Evolutionary conservation across 805 yeast genomes (phyloP), one percentile per base, ranked within the genome.

Genomic region (Saccharomyces paradoxus): DNA sequence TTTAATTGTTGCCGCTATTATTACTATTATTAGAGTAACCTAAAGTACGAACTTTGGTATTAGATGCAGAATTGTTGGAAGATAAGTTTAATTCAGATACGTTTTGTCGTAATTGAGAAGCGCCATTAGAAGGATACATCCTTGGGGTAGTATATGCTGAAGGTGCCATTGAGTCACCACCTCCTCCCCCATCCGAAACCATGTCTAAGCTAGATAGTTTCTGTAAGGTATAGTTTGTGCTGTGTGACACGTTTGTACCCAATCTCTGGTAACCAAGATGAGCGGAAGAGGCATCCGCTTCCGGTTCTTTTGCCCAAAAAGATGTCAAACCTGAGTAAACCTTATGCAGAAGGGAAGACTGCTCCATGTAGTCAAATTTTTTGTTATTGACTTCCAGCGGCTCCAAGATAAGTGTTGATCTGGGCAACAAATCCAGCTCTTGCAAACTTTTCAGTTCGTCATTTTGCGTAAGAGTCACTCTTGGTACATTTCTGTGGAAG

Each of bases 361-460:
- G 44, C 4, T 37, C 44, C 51, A 22, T 67, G 63, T 50, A 74
- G 69, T 56, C 64, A 51, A n/a, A 66, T 21, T 50, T 48, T 10
- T 54, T 55, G 10, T 50, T 47, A 32, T 61, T 65, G 30, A 66
- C 64, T 29, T 64, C 63, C 30, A 76, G 72, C 0, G 94, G 91
- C 63, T 87, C 86, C 59, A 90, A 72, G 27, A 88, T 83, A 49
- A 90, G 68, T 0, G 86, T 88, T 8, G 95, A 84, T 55, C 95
- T 75, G 2, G 92, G 91, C n/a, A 80, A 76, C 51, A 90, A 71
- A 24, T 81, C 82, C 53, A 90, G 72, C 3, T 74, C 78, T 28
- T 65, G 66, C 44, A 90, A 71, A 3, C 82, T 70, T 56, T 71
- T 70, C 54, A 76, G 75, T 60, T 89, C 92, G 50, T 85, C 87